Evolutionary conservation across 768 basidiomycete species (phyloP), one percentile per base, ranked within the genome.

Genomic region (Tylopilus felleus): DNA sequence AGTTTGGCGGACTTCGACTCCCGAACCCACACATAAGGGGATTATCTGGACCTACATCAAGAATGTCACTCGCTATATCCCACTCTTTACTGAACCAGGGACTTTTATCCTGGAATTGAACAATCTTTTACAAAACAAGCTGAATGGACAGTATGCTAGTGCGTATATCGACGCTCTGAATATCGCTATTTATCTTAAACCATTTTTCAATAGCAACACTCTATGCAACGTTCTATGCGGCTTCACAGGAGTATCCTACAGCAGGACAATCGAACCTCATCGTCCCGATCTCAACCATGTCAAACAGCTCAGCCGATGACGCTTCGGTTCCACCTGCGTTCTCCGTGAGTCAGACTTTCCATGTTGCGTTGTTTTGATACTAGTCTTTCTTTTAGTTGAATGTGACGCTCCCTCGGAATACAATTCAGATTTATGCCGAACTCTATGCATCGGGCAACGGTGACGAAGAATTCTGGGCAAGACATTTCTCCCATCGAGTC

Each of bases 1-100:
- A 88, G 86, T 90, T 47, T 89, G 88, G 89, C 77, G 89, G 35
- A 89, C 86, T 19, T 89, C 87, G 0, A 91, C 89, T 17, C 84
- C 88, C 0, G 89, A 91, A 67, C 89, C 89, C 0, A 85, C 82
- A 1, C 60, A 59, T 14, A 75, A 80, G 45, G 89, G 88, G 12
- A 89, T 90, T 55, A 83, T 88, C 46, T 90, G 88, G 88, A 88
- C 87, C 1, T 84, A 79, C 51, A 67, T 82, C 59, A 90, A 90
- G 64, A 89, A 91, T 59, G 86, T 86, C 23, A 85, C 87, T 8
- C 81, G 81, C 22, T 91, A 84, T 56, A 79, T 76, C 4, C 86
- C 87, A 1, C 76, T 92, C 36, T 91, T 91, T 63, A 73, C 81
- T 2, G 77, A 83, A 56, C 71, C 81, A 0, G 88, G 89, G 8